A percentile compares a stretch with the other conserved stretches of the same genome.
phyloP scores from a whole-genome alignment of 78 protist genomes.

The slime mould (Dictyostelium discoideum) region dicty_2.7 NC_007090.3:2289001-2289500 shows the following conservation, averaged over 20 bases:
- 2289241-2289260: not conserved
- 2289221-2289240: not conserved
- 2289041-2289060: constrained; percentile 5
- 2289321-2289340: not conserved
- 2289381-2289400: not conserved
- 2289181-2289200: not conserved
- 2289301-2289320: not conserved
- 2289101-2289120: not conserved
- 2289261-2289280: not conserved
- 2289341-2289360: not conserved
- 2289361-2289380: not conserved
- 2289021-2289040: constrained; percentile 16
- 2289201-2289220: not conserved
- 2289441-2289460: not conserved
- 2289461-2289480: not conserved
- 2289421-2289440: not conserved
- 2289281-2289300: not conserved
- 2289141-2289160: not conserved
- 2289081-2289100: not conserved
- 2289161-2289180: not conserved
- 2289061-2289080: not conserved
- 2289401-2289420: not conserved
- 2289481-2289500: not conserved
- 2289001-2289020: constrained; percentile 1
- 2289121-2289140: not conserved